Evolutionary conservation across 192 early-diverging fungal species (phyloP).

Genomic region (Obelidium mucronatum): DNA sequence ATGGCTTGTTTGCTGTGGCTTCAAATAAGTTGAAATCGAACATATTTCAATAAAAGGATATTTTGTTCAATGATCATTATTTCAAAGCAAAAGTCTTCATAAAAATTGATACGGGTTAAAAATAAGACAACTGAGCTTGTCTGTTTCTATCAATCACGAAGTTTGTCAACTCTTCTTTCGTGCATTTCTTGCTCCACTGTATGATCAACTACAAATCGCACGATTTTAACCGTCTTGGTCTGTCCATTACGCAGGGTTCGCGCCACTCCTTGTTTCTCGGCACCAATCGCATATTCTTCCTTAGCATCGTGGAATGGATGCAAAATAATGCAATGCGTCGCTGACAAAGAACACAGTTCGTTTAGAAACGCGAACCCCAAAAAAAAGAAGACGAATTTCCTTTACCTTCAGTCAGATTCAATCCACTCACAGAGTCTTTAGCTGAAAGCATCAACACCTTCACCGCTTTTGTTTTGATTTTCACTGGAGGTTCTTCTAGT

Average conservation of each 20-base stretch:
- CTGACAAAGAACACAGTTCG: background rate
- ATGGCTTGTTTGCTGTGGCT: too few species aligned
- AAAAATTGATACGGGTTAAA: too few species aligned
- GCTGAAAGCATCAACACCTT: conserved; percentile 36
- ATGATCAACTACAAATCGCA: conserved; percentile 27
- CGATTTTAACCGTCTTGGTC: conserved; percentile 33
- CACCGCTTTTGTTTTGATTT: background rate
- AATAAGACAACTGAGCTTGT: too few species aligned
- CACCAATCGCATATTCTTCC: conserved; percentile 31
- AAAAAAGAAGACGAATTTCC: background rate
- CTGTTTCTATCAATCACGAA: background rate
- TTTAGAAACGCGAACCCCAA: background rate
- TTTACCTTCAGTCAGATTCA: conserved; percentile 40
- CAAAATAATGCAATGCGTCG: conserved; percentile 35
- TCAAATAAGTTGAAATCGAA: too few species aligned
- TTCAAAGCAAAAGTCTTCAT: too few species aligned
- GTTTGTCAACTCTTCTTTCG: conserved; percentile 10
- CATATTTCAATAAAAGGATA: too few species aligned
- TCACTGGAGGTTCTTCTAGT: background rate
- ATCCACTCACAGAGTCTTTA: conserved; percentile 38
- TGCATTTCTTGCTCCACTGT: conserved; percentile 29
- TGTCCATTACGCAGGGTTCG: conserved; percentile 34
- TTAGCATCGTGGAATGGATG: conserved; percentile 29
- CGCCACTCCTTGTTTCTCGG: conserved; percentile 36
- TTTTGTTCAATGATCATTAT: too few species aligned